Conservation (phyloP, 2,329 filamentous ascomycete species). For the Diaporthe sp. region DNA sequence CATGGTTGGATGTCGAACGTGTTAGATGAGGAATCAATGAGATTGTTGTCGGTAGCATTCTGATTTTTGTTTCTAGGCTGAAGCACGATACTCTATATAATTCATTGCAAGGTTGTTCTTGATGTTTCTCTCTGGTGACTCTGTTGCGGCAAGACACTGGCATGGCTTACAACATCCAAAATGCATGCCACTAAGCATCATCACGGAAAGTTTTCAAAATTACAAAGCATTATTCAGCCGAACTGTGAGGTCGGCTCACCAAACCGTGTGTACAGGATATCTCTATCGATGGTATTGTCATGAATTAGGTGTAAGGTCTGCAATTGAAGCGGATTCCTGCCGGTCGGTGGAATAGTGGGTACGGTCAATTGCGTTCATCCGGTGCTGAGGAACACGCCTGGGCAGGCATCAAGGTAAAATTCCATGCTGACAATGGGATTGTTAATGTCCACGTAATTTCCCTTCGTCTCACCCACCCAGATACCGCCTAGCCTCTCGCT, state of each 20-base stretch:
- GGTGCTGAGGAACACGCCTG: background rate
- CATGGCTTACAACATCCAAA: too few species aligned
- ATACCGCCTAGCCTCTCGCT: background rate
- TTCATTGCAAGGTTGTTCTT: background rate
- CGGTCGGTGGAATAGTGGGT: background rate
- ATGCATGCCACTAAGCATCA: background rate
- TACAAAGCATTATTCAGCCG: constrained; percentile 9
- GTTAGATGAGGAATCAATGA: background rate
- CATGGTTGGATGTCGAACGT: background rate
- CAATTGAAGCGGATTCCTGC: too few species aligned
- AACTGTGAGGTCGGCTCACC: too few species aligned
- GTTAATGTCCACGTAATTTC: background rate
- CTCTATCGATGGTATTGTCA: background rate
- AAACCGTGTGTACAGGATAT: background rate
- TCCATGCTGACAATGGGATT: background rate
- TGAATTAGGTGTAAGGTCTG: background rate
- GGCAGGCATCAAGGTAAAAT: background rate
- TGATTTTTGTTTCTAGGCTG: background rate
- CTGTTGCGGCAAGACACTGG: background rate
- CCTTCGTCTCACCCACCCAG: background rate
- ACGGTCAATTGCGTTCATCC: background rate
- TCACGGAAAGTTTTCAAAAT: background rate
- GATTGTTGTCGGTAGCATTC: too few species aligned
- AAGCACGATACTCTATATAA: background rate
- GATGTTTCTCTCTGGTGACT: background rate